Evolutionary conservation across 257 asterid genomes (phyloP), one percentile per base, ranked within the genome.

Genomic region (Anisodus tanguticus): DNA sequence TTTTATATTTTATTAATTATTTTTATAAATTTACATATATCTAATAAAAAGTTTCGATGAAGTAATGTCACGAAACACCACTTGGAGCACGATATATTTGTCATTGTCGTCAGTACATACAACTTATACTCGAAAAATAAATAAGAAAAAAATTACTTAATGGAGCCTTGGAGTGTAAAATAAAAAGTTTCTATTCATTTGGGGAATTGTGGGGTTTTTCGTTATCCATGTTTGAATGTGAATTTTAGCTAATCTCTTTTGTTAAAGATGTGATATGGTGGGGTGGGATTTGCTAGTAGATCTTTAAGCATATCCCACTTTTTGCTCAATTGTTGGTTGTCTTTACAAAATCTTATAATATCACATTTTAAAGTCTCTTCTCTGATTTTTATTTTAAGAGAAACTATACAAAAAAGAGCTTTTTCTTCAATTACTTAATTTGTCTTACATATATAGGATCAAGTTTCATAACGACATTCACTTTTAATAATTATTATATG

Each of bases 281-380:
- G 74, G 80, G 82, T 45, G 81, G 41, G 85, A 76, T 82, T 54
- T 9, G 85, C 49, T 19, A 43, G 84, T 31, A 85, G 84, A 86
- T 79, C 74, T 76, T 51, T 53, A 74, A 54, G 85, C 85, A 82
- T 51, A 82, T 70, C 88, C 84, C 87, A 39, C 71, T 35, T 63
- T 63, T 53, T 49, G 22, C 85, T 57, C 80, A 55, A 22, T 85
- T 85, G 63, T 69, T 82, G 51, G 77, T 80, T 81, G 55, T 81
- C 83, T 79, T 85, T 55, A 71, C 53, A n/a, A 43, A 83, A 76
- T 85, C 77, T 72, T 31, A 17, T 78, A 22, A 17, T 19, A 78
- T 57, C 43, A 82, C 79, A 55, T 76, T 68, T 77, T 66, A 68
- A 87, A 85, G 81, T 19, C 58, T 72, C 35, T 45, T 17, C 11